phyloP scores from a whole-genome alignment of 257 asterid genomes.

The Nicotiana otophora region DNA sequence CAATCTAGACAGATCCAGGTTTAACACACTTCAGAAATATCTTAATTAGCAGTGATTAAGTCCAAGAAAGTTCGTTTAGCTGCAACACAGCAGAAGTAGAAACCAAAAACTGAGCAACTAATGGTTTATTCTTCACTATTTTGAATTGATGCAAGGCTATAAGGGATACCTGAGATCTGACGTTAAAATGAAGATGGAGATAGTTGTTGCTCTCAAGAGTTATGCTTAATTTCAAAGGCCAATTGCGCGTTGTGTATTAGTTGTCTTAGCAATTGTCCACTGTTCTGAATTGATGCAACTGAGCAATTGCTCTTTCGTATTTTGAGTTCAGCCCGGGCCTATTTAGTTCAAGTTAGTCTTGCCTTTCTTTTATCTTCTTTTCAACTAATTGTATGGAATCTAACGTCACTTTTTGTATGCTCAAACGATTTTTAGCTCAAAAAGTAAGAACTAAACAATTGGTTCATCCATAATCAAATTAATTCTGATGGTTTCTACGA shows the following conservation, averaged over 20 bases:
- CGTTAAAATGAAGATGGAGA: too few relatives aligned
- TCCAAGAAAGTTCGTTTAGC: not conserved
- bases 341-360: not conserved
- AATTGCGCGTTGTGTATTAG: not conserved
- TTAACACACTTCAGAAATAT: not conserved
- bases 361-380: not conserved
- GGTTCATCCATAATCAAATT: not conserved
- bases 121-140: not conserved
- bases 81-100: not conserved
- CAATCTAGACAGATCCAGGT: constrained; percentile 33
- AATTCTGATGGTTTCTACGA: not conserved
- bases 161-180: too few relatives aligned
- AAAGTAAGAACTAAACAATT: not conserved
- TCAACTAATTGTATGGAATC: not conserved
- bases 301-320: too few relatives aligned
- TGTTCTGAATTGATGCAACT: too few relatives aligned
- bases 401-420: not conserved
- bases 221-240: not conserved
- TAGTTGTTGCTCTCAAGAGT: too few relatives aligned
- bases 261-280: not conserved
- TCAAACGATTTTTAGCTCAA: not conserved
- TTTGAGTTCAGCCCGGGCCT: not conserved
- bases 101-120: not conserved
- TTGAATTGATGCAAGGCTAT: not conserved
- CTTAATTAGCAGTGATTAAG: not conserved